phyloP scores from a whole-genome alignment of 2,329 filamentous ascomycete species.

The Pestalotiopsis sp. region DNA sequence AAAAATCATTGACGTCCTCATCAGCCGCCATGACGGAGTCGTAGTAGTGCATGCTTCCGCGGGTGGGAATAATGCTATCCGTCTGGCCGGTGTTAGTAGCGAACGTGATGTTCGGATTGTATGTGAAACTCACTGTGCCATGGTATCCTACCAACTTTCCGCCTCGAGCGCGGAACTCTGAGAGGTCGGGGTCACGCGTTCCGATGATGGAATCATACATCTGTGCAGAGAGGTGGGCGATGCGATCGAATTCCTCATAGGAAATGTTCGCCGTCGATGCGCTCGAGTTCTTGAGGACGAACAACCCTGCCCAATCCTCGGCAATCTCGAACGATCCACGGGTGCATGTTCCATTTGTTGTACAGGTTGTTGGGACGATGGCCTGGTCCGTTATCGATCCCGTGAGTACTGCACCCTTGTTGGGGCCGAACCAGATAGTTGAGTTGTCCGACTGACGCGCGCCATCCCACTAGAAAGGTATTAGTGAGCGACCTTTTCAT shows the following conservation, averaged over 20 bases:
- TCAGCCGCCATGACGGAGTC: neutral
- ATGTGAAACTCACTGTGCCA: neutral
- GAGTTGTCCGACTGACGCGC: neutral
- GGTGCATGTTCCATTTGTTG: neutral
- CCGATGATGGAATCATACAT: slow-evolving; percentile 4
- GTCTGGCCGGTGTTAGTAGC: neutral
- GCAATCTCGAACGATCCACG: neutral
- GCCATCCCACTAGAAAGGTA: neutral
- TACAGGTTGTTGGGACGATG: neutral
- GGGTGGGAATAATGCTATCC: neutral
- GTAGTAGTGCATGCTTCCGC: slow-evolving; percentile 2
- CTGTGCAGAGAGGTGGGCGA: neutral
- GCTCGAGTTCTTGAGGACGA: neutral
- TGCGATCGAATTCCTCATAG: neutral
- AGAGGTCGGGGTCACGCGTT: neutral
- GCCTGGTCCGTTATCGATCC: neutral
- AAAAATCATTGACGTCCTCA: neutral
- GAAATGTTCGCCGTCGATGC: neutral
- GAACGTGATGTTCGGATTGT: too few relatives aligned
- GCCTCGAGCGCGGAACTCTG: neutral
- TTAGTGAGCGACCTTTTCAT: neutral
- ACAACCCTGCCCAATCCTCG: neutral
- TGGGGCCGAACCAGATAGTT: neutral
- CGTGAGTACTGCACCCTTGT: neutral
- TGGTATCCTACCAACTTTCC: slow-evolving; percentile 4